These are phyloP conservation scores for Raddia guianensis DNA, from an alignment of 176 grass and related monocot genomes.

Conservation along the genomic window DNA sequence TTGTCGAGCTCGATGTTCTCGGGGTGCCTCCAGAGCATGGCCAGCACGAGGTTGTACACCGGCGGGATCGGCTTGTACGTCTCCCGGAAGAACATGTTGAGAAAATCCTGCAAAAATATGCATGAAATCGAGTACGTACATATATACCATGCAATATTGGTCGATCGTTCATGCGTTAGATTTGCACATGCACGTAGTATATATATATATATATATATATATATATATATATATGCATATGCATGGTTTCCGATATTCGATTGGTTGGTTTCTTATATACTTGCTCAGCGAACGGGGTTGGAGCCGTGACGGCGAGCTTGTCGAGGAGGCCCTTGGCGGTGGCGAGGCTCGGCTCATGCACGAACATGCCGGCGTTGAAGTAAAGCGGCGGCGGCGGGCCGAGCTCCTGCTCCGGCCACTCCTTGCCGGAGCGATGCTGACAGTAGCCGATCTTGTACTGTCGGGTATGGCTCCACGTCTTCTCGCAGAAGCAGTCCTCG, in stretches of 20 bases:
- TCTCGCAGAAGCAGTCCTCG: conserved; percentile 70
- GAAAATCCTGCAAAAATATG: conserved; percentile 42
- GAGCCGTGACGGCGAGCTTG: conserved; percentile 21
- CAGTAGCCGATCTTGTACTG: conserved; percentile 59
- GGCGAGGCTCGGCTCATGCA: conserved; percentile 40
- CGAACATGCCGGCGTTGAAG: neutral
- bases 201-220: too few relatives aligned
- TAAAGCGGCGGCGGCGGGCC: conserved; percentile 47
- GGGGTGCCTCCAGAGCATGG: conserved; percentile 61
- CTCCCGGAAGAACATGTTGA: conserved; percentile 59
- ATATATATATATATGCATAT: too few relatives aligned
- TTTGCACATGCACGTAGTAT: too few relatives aligned
- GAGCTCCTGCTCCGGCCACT: conserved; percentile 39
- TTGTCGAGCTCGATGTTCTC: conserved; percentile 13
- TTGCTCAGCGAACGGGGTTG: conserved; percentile 52
- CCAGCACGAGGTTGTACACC: conserved; percentile 56
- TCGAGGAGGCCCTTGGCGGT: conserved; percentile 39
- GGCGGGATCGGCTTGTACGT: conserved; percentile 51
- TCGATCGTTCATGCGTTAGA: too few relatives aligned
- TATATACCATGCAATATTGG: too few relatives aligned
- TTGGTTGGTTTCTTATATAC: too few relatives aligned
- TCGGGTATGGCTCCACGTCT: conserved; percentile 56
- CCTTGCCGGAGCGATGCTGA: conserved; percentile 52
- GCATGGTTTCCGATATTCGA: too few relatives aligned
- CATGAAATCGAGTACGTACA: too few relatives aligned